phyloP scores from a whole-genome alignment of 371 early-diverging fungal species.

The Ordospora pajunii region DNA sequence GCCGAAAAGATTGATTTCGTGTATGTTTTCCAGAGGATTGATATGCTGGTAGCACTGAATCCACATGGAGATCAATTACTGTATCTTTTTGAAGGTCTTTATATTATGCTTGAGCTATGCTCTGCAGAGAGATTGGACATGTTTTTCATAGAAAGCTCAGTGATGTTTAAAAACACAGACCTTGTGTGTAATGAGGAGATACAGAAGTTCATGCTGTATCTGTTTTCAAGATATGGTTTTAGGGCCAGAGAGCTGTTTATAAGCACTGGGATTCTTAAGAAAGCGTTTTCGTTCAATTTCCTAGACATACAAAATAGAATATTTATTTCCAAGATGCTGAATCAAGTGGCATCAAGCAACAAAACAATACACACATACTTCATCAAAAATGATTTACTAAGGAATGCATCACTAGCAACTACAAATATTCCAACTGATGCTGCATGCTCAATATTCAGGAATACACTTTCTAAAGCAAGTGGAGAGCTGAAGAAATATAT shows the following conservation, averaged over 20 bases:
- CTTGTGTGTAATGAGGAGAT: background rate
- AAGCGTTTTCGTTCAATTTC: background rate
- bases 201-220: background rate
- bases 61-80: background rate
- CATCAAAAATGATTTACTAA: background rate
- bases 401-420: too few relatives aligned
- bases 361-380: background rate
- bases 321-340: background rate
- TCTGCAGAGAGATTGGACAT: background rate
- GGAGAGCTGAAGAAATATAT: background rate
- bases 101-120: background rate
- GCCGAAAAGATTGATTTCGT: background rate
- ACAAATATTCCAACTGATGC: background rate
- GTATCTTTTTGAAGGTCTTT: background rate
- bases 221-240: background rate
- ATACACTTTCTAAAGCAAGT: background rate
- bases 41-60: background rate
- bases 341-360: background rate
- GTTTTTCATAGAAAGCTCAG: background rate
- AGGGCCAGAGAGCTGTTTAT: background rate
- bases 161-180: background rate
- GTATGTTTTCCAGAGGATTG: background rate
- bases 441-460: background rate
- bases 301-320: background rate
- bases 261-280: background rate